A percentile compares a stretch with the other conserved stretches of the same genome.
Conservation (phyloP, 306 rosid species). For the Pyrus bretschneideri region DNA sequence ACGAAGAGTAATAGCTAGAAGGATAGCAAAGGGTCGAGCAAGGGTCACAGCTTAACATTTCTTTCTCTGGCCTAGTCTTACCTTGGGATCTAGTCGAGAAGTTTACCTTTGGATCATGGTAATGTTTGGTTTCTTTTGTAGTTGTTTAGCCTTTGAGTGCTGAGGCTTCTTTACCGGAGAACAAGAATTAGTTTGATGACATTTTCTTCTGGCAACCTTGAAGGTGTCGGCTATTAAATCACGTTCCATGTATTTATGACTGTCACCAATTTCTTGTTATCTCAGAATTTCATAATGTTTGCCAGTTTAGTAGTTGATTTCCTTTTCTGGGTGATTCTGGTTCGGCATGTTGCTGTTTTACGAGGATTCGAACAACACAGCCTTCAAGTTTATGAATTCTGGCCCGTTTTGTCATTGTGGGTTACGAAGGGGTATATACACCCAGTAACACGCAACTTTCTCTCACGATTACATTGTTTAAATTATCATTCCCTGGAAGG, state of each 20-base stretch:
- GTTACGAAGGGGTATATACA: not conserved
- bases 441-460: too few relatives aligned
- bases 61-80: constrained; percentile 4
- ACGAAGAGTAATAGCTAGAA: constrained; percentile 77
- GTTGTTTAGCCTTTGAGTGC: not conserved
- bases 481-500: too few relatives aligned
- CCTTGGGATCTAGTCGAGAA: constrained; percentile 15
- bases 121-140: not conserved
- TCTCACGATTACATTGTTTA: too few relatives aligned
- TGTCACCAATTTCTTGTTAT: not conserved
- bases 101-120: constrained; percentile 4
- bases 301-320: not conserved
- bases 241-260: not conserved
- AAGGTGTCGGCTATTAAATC: not conserved
- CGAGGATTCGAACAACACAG: not conserved
- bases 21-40: constrained; percentile 80
- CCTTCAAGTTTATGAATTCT: not conserved
- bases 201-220: not conserved
- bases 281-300: not conserved
- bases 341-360: not conserved
- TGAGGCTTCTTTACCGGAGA: not conserved
- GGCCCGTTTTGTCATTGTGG: not conserved
- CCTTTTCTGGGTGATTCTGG: not conserved
- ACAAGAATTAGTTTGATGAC: not conserved
- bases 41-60: constrained; percentile 76